phyloP scores from a whole-genome alignment of 345 rosid genomes.

The Brassica carinata region DNA sequence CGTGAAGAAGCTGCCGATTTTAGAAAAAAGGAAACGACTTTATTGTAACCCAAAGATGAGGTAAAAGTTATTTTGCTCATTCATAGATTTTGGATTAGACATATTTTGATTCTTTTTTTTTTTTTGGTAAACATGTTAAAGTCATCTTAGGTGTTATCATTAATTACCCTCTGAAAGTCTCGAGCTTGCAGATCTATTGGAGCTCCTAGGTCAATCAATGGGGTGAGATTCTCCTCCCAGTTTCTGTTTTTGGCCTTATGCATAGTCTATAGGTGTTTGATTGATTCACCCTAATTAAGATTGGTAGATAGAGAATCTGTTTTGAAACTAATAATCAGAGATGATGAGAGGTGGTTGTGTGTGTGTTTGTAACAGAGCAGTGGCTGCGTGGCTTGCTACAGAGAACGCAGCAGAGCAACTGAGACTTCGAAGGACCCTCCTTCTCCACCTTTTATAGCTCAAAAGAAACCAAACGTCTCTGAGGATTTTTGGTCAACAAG shows the following conservation, averaged over 20 bases:
- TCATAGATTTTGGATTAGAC: slow-evolving; percentile 21
- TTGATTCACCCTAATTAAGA: slow-evolving; percentile 28
- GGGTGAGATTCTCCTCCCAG: slow-evolving; percentile 57
- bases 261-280: not conserved
- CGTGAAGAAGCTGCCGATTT: not conserved
- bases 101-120: slow-evolving; percentile 12
- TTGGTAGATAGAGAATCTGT: not conserved
- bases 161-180: not conserved
- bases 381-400: slow-evolving; percentile 80
- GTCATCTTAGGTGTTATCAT: slow-evolving; percentile 31
- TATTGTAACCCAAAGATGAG: slow-evolving; percentile 18
- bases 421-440: slow-evolving; percentile 24
- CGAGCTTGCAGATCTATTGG: slow-evolving; percentile 49
- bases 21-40: slow-evolving; percentile 31
- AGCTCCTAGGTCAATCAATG: slow-evolving; percentile 46
- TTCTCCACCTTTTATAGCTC: slow-evolving; percentile 36
- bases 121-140: too few species aligned
- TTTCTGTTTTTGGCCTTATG: slow-evolving; percentile 18
- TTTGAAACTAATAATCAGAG: slow-evolving; percentile 4
- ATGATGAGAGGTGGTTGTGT: slow-evolving; percentile 35
- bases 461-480: slow-evolving; percentile 17
- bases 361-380: slow-evolving; percentile 78
- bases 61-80: slow-evolving; percentile 15
- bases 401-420: slow-evolving; percentile 43
- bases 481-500: slow-evolving; percentile 75